A percentile compares a stretch with the other conserved stretches of the same genome.
phyloP scores from a whole-genome alignment of 2,329 filamentous ascomycete species.

The Dichotomopilus funicola region DNA sequence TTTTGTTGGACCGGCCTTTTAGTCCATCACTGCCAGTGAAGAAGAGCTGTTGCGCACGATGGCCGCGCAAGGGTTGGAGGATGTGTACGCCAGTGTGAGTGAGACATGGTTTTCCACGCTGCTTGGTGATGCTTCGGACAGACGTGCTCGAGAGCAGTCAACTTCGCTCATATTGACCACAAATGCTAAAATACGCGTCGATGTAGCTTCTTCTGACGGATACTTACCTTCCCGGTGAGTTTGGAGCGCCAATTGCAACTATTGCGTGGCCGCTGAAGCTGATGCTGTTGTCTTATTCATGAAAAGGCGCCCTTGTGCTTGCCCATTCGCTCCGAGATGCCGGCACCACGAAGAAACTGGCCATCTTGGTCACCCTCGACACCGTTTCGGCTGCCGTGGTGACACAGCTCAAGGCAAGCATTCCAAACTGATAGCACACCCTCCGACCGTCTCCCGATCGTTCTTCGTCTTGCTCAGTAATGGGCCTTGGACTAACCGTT shows the following conservation, averaged over 20 bases:
- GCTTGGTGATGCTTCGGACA: background rate
- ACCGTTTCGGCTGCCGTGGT: conserved; percentile 69
- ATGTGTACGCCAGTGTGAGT: conserved; percentile 53
- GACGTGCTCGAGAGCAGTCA: background rate
- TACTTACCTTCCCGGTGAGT: conserved; percentile 80
- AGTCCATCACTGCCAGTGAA: background rate
- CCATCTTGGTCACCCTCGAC: conserved; percentile 75
- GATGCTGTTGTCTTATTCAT: conserved; percentile 10
- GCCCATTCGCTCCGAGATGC: conserved; percentile 92
- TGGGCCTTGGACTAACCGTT: no score
- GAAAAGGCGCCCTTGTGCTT: conserved; percentile 77
- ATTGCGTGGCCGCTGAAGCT: conserved; percentile 19
- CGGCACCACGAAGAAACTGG: conserved; percentile 78
- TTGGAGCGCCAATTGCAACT: conserved; percentile 9
- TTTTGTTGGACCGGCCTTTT: background rate
- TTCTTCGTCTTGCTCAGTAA: no score
- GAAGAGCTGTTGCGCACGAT: conserved; percentile 9
- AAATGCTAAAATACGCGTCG: conserved; percentile 18
- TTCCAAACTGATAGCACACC: background rate
- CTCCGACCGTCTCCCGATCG: conserved; percentile 3
- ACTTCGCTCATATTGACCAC: background rate
- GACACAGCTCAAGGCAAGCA: conserved; percentile 65
- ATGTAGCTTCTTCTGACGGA: conserved; percentile 83
- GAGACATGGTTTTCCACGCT: conserved; percentile 3
- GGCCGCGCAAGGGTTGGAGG: conserved; percentile 33